Evolutionary conservation across 176 grass and related monocot genomes (phyloP), one percentile per base, ranked within the genome.

Genomic region (Cenchrus americanus): DNA sequence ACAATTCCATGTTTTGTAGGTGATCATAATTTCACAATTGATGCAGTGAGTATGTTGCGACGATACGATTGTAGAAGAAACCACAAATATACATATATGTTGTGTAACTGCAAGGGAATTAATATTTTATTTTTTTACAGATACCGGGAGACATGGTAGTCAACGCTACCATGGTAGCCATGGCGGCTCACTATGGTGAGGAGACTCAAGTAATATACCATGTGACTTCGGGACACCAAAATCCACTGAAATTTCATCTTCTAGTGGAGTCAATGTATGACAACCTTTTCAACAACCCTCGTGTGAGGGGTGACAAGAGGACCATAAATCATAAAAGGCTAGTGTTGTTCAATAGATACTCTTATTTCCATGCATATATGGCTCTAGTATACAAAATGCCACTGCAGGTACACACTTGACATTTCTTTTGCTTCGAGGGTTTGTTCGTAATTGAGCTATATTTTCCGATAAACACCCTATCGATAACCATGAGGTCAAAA

Each of bases 81-180:
- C 24, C 10, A 50, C 30, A 23, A 55, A 21, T 41, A 9, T 4
- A 37, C 34, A 37, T 37, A 37, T 37, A 37, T 37, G 34, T 37
- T 37, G 34, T 37, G 34, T 37, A 37, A 37, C 4, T 37, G 34
- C 34, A 37, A 37, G 2, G 34, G 34, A 37, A 37, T 30, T 4
- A 37, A 37, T 37, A 37, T 37, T 37, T 37, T 4, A 3, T 48
- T 43, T n/a, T n/a, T n/a, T 76, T 14, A 71, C 13, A 71, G 69
- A 71, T 71, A 26, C 82, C 82, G 14, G 82, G 70, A 17, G 82
- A 84, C 26, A 84, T 84, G 82, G 82, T 84, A 51, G 41, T 84
- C 5, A 84, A 59, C 47, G 72, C 82, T 68, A 68, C 40, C 4
- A 17, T 84, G n/a, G 71, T 77, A 68, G 82, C 82, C 10, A 75